Conservation (phyloP, 805 yeast genomes). For the Candida dajiaensis region DNA sequence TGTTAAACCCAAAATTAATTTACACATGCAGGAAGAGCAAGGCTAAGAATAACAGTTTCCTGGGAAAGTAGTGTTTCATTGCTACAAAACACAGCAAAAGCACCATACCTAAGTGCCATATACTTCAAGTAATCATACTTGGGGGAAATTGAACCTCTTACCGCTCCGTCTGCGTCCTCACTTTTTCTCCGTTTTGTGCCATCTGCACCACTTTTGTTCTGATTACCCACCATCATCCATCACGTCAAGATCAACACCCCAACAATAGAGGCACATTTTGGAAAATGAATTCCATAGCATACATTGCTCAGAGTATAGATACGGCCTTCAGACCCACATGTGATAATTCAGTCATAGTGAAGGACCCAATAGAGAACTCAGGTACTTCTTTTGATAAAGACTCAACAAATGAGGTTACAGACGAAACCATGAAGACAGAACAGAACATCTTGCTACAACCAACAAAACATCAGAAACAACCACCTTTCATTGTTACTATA, state of each 20-base stretch:
- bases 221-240: not conserved
- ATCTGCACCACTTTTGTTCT: not conserved
- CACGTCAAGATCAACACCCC: not conserved
- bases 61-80: too few species aligned
- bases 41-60: not conserved
- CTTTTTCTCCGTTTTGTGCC: not conserved
- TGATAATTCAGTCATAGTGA: constrained; percentile 9
- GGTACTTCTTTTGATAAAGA: not conserved
- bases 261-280: not conserved
- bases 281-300: constrained; percentile 24
- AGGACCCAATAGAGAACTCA: constrained; percentile 1
- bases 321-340: constrained; percentile 15
- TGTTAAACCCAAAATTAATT: not conserved
- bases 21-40: not conserved
- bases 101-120: not conserved
- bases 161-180: not conserved
- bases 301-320: constrained; percentile 21
- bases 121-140: not conserved
- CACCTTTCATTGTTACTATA: constrained; percentile 18
- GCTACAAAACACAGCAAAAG: not conserved
- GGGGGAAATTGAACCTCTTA: not conserved
- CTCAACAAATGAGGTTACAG: not conserved
- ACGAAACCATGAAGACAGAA: not conserved
- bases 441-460: not conserved
- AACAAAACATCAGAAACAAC: not conserved